Evolutionary conservation across 2,329 filamentous ascomycete species (phyloP), one percentile per base, ranked within the genome.

Genomic region (Nothophoma quercina): DNA sequence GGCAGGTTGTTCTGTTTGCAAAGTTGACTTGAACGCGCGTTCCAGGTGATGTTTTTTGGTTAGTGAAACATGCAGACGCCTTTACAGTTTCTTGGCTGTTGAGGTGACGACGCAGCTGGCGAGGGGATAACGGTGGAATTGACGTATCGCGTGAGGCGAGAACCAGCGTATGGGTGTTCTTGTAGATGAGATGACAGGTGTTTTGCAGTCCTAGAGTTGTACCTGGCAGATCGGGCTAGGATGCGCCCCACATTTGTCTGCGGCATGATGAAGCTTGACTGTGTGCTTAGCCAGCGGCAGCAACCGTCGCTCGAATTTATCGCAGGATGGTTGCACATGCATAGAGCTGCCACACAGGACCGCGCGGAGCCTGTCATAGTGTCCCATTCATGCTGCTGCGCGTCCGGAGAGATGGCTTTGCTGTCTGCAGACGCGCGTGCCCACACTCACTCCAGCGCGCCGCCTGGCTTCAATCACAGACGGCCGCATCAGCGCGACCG

Each of bases 341-440:
- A 49, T 54, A 49, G 51, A 55, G 59, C 62, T 59, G 63, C 57
- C 51, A 56, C 57, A 34, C 41, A 58, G 28, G 48, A 51, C 48
- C 48, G 49, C 48, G 48, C 42, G 25, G 36, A 44, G 50, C 19
- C 43, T 48, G 50, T 33, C 36, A 53, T 35, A 36, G 50, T 38
- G 21, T 38, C 16, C 43, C 23, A 39, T 58, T 47, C 63, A 72
- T 71, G 69, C 67, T 65, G 45, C 61, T 65, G 63, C 66, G 64
- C 60, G 60, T 60, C 55, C 58, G 61, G 60, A 64, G 65, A 57
- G 46, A 73, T 71, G 71, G 70, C 65, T 47, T 68, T 64, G 60
- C 62, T 61, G 63, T 67, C 57, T 68, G 57, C 62, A 42, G 65
- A 60, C 65, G 69, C 66, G 64, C 63, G 59, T 61, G 53, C 53